Evolutionary conservation across 768 basidiomycete species (phyloP), one percentile per base, ranked within the genome.

Genomic region (Rhizopogon vesiculosus): DNA sequence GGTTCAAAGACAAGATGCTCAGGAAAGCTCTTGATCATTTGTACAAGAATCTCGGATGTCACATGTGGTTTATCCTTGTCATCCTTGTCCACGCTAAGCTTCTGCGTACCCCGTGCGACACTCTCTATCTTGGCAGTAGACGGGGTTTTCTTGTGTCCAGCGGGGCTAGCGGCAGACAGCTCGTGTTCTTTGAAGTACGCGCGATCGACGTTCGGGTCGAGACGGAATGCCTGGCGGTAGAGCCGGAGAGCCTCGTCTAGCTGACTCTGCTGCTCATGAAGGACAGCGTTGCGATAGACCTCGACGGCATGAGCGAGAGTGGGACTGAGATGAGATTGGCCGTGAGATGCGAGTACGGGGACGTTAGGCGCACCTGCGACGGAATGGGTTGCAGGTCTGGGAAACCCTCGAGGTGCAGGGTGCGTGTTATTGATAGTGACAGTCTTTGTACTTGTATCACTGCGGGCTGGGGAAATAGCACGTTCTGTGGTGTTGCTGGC

Each of bases 51-150:
- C 74, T 6, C 77, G 73, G 44, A 75, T 64, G 22, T 63, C 40
- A 31, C 54, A 9, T 38, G 5, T 44, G 8, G 40, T 9, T 35
- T 33, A 25, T 58, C 55, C 39, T 59, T 60, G 51, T 88, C 3
- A 72, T 67, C 6, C 90, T 85, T 63, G 90, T 90, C 54, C 87
- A 87, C 69, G 85, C 85, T 63, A 69, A 16, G 13, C 91, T 63
- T 91, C 93, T 72, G 80, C 79, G 56, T 86, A 90, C 69, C 92
- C 94, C 9, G 93, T 92, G 56, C 84, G 87, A 43, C 69, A 89
- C 15, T 49, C 42, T 53, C 62, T 7, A 12, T 90, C 8, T 72
- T 96, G 56, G 90, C 90, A 1, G 90, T 91, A 89, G 85, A 87
- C 53, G 82, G 86, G 66, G 80, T 87, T 39, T 85, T 88, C 61